Evolutionary conservation across 805 yeast species (phyloP), one percentile per base, ranked within the genome.

Genomic region (Candida chilensis): DNA sequence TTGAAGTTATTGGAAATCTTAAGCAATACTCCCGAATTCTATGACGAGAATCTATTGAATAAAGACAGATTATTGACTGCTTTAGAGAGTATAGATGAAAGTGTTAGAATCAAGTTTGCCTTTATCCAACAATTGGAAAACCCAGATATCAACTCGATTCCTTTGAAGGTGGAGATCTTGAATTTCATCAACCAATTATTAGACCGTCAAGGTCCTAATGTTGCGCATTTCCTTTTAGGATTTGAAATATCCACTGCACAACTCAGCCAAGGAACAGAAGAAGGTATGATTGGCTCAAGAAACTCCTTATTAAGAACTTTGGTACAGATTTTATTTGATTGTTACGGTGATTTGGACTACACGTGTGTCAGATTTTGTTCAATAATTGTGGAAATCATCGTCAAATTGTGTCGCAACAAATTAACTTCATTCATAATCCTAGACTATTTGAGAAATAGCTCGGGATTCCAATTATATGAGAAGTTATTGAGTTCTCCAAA

Each of bases 201-300:
- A 29, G 54, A 59, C 5, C 54, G 63, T 1, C 56, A 55, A 8
- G 55, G 52, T 11, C 66, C 75, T 5, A 66, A 78, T 1, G 65
- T 81, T 1, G 59, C 90, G 1, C 96, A 87, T 47, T 78, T 79
- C 40, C 49, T 90, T 6, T 61, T 90, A 2, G 97, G 97, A 0
- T 86, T 77, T 50, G 75, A 72, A 25, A 43, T 54, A 40, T 35
- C 53, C 42, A 69, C 59, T 4, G 56, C 45, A 29, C 16, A 14
- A 17, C 26, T n/a, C n/a, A n/a, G n/a, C n/a, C n/a, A n/a, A n/a
- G n/a, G n/a, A n/a, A n/a, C n/a, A 3, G 47, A 60, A 1, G 46
- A 56, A 1, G 74, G 85, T 0, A 73, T 74, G 16, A 67, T 79
- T 30, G 54, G 53, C 3, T 68, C 84, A 0, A 60, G 54, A 0